Conservation (phyloP, 108 stramenopile genomes). For the Halocafeteria seosinensis region DNA sequence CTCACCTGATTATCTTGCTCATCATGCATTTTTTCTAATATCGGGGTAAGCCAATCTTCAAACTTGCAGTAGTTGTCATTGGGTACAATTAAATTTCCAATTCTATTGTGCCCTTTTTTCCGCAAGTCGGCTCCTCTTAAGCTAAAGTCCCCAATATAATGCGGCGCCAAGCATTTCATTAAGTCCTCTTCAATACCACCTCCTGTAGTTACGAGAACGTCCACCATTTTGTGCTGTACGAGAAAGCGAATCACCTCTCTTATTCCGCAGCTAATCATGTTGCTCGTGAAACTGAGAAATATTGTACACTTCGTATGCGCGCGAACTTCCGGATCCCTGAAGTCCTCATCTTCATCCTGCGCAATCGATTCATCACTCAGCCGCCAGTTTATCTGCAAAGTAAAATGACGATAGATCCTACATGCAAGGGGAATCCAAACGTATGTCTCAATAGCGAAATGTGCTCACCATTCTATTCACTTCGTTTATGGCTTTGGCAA, state of each 20-base stretch:
- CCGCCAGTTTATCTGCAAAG: slow-evolving; percentile 45
- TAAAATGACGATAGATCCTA: too few species aligned
- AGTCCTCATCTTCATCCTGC: slow-evolving; percentile 54
- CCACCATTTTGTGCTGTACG: slow-evolving; percentile 82
- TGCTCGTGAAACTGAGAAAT: slow-evolving; percentile 86
- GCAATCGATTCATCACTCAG: slow-evolving; percentile 55
- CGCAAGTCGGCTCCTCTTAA: slow-evolving; percentile 62
- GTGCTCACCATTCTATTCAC: slow-evolving; percentile 66
- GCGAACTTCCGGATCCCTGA: slow-evolving; percentile 38
- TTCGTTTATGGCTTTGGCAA: slow-evolving; percentile 76
- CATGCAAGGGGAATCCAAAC: too few species aligned
- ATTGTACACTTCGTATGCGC: slow-evolving; percentile 59
- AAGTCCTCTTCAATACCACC: slow-evolving; percentile 98
- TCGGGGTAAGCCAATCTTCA: slow-evolving; percentile 87
- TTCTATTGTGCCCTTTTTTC: slow-evolving; percentile 82
- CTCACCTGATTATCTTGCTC: slow-evolving; percentile 77
- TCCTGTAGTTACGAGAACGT: slow-evolving; percentile 83
- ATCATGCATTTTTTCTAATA: slow-evolving; percentile 79
- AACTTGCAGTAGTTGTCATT: slow-evolving; percentile 95
- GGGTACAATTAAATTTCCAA: slow-evolving; percentile 82
- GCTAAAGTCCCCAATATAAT: slow-evolving; percentile 83
- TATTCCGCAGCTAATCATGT: slow-evolving; percentile 88
- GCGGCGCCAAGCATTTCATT: slow-evolving; percentile 90
- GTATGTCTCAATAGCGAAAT: not conserved
- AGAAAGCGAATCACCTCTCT: slow-evolving; percentile 85